Evolutionary conservation across 23 red algal species (phyloP).

Genomic region (Agarophyton chilense): DNA sequence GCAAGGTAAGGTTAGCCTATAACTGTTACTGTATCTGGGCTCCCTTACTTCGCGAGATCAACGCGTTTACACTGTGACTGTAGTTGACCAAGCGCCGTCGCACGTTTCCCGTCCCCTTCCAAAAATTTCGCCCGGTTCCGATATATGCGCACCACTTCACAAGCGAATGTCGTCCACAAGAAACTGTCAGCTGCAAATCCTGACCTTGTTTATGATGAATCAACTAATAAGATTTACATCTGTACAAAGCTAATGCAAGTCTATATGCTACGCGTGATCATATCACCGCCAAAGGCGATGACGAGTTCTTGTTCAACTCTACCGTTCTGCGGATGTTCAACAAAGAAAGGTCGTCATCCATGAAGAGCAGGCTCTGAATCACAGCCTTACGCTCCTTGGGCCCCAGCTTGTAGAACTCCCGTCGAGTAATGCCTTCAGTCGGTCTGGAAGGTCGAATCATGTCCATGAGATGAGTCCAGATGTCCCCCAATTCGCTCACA

Average conservation of each 20-base stretch:
- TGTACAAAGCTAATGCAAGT: neutral
- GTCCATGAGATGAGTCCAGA: conserved; percentile 64
- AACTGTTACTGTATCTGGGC: no score
- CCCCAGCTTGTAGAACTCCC: conserved; percentile 43
- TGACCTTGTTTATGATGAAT: conserved; percentile 1
- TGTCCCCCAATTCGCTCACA: conserved; percentile 68
- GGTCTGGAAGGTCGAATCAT: conserved; percentile 62
- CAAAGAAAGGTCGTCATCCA: conserved; percentile 67
- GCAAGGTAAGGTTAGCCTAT: no score
- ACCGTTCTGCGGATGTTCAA: conserved; percentile 71
- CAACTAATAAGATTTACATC: neutral
- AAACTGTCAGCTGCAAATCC: neutral
- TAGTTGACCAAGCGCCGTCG: no score
- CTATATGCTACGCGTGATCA: neutral
- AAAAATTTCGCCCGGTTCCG: no score
- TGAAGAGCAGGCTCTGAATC: conserved; percentile 58
- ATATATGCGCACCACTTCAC: no score
- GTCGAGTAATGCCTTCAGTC: conserved; percentile 42
- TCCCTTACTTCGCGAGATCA: no score
- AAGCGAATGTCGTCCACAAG: neutral
- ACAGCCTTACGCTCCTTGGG: conserved; percentile 71
- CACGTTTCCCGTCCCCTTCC: no score
- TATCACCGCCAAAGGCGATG: conserved; percentile 6
- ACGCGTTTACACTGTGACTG: no score
- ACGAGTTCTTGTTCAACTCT: conserved; percentile 40